Evolutionary conservation across 345 rosid genomes (phyloP).

Genomic region (Sonneratia caseolaris): DNA sequence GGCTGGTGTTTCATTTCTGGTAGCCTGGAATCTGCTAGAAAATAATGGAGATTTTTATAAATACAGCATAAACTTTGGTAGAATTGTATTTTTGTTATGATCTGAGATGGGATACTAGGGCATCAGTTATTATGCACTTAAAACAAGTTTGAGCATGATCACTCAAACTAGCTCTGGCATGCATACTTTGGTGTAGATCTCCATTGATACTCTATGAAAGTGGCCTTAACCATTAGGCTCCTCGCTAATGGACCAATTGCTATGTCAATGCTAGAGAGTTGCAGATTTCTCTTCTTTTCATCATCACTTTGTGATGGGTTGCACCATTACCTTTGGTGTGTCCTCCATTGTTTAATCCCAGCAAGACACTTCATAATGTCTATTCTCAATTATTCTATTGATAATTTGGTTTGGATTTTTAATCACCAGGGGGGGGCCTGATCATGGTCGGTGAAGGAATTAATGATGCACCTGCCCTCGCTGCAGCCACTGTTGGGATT

Average conservation of each 20-base stretch:
- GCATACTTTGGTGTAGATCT: neutral
- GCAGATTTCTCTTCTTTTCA: neutral
- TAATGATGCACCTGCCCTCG: slow-evolving; percentile 95
- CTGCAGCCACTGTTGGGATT: slow-evolving; percentile 91
- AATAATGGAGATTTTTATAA: neutral
- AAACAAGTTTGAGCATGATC: neutral
- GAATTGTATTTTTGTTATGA: neutral
- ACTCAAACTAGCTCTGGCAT: neutral
- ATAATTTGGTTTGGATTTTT: neutral
- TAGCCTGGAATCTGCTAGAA: too few species aligned
- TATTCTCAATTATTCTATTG: neutral
- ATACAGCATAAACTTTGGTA: neutral
- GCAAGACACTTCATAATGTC: neutral
- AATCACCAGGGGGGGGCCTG: slow-evolving; percentile 72
- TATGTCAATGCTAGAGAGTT: neutral
- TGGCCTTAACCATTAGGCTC: neutral
- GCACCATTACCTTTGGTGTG: neutral
- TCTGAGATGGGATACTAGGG: neutral
- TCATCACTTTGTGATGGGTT: neutral
- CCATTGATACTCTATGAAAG: neutral
- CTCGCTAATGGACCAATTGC: neutral
- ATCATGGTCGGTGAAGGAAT: slow-evolving; percentile 98
- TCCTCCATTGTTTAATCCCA: neutral
- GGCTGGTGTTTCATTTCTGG: neutral
- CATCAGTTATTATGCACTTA: neutral